phyloP scores from a whole-genome alignment of 768 basidiomycete genomes.

The Ramaria rubella region DNA sequence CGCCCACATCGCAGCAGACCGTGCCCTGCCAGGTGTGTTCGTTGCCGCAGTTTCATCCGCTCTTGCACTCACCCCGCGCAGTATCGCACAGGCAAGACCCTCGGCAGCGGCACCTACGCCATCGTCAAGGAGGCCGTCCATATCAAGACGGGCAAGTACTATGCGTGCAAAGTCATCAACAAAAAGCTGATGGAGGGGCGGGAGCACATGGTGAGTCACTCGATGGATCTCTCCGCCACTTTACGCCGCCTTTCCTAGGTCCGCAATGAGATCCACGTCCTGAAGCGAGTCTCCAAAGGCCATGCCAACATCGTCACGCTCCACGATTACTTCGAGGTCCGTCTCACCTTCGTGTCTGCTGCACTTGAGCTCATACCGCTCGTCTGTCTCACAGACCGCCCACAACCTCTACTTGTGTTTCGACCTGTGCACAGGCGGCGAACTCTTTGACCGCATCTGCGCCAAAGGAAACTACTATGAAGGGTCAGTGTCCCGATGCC shows the following conservation, averaged over 20 bases:
- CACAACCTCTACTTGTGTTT: conserved; percentile 93
- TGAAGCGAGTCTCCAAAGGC: conserved; percentile 90
- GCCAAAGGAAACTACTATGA: conserved; percentile 97
- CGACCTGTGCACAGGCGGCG: conserved; percentile 95
- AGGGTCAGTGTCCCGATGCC: conserved; percentile 47
- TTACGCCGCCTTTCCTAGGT: conserved; percentile 45
- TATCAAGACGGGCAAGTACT: conserved; percentile 88
- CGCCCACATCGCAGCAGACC: conserved; percentile 10
- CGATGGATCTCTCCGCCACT: conserved; percentile 2
- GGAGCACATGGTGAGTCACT: conserved; percentile 81
- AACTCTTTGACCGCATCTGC: conserved; percentile 98
- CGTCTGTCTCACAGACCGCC: conserved; percentile 48
- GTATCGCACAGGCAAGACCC: conserved; percentile 85
- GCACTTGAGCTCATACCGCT: neutral
- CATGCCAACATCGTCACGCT: conserved; percentile 88
- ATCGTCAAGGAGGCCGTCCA: conserved; percentile 95
- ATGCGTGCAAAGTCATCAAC: conserved; percentile 99
- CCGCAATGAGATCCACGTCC: conserved; percentile 92
- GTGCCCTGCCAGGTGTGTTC: conserved; percentile 14
- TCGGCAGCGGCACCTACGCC: conserved; percentile 90
- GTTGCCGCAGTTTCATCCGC: neutral
- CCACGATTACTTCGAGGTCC: conserved; percentile 92
- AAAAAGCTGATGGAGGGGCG: conserved; percentile 98
- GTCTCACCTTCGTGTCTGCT: conserved; percentile 15
- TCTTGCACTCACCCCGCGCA: conserved; percentile 24